Evolutionary conservation across 2,329 filamentous ascomycete genomes (phyloP).

Genomic region (Escovopsis sp.): DNA sequence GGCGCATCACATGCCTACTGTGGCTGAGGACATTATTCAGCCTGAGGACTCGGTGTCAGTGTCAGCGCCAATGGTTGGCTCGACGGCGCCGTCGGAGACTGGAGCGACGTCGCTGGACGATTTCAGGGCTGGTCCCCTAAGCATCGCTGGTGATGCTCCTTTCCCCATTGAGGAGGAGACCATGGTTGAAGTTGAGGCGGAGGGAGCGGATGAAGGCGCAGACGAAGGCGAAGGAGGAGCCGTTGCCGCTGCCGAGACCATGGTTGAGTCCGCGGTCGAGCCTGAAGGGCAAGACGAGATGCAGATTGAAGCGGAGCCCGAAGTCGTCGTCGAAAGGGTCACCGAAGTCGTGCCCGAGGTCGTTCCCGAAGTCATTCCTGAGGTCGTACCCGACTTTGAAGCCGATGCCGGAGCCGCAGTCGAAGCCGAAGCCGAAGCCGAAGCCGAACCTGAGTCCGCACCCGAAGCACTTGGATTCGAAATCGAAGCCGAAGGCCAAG

Average conservation of each 20-base stretch:
- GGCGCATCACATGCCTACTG: slow-evolving; percentile 16
- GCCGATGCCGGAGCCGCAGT: not conserved
- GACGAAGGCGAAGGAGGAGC: no score
- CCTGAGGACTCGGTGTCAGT: slow-evolving; percentile 24
- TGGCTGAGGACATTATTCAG: slow-evolving; percentile 23
- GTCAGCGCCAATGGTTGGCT: slow-evolving; percentile 14
- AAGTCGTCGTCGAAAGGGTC: not conserved
- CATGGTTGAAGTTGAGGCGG: not conserved
- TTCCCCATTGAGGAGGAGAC: not conserved
- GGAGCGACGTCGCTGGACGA: slow-evolving; percentile 12
- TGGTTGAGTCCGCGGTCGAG: not conserved
- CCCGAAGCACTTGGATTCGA: not conserved
- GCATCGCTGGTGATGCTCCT: not conserved
- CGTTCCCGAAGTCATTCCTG: not conserved
- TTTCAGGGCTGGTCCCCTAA: slow-evolving; percentile 5
- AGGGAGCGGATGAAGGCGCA: not conserved
- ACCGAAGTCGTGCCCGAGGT: not conserved
- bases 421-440: not conserved
- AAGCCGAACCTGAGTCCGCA: not conserved
- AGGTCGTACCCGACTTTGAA: not conserved
- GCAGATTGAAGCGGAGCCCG: not conserved
- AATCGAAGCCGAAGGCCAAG: not conserved
- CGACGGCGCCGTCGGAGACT: slow-evolving; percentile 13
- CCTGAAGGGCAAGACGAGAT: no score
- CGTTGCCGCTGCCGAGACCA: no score